Evolutionary conservation across 495 filamentous ascomycete genomes (phyloP), one percentile per base, ranked within the genome.

Genomic region (Lasiosphaeria hispida): DNA sequence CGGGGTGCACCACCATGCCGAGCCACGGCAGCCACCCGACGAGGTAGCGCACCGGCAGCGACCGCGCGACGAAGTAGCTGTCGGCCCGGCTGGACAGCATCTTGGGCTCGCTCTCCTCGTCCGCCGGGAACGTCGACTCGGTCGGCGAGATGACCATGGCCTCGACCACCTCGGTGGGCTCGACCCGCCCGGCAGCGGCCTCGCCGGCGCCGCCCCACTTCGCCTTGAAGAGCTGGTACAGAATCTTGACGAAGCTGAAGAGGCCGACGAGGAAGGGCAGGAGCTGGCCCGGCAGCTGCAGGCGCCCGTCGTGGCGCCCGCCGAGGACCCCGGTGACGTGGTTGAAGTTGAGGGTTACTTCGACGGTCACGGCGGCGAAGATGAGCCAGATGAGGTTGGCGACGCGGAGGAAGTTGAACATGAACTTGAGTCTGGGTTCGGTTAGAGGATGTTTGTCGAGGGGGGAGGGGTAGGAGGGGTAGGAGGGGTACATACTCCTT

Each of bases 311-410:
- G 19, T 61, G 37, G 5, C 37, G 36, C 34, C 63, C 59, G 40
- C 63, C 59, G 6, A 69, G 61, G 17, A 65, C 59, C 3, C 52
- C 39, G 15, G 51, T 19, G 13, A 67, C 53, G 53, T 65, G 52
- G 51, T 67, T 67, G 50, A 56, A 64, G 58, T 67, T 67, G 56
- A 67, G 62, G 0, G 67, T 65, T 33, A 58, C 47, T 48, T 69
- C 67, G 57, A 69, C 57, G 15, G 55, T 63, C 37, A 56, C 33
- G 37, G 55, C 55, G 1, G 60, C 67, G 50, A 59, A 67, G 59
- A 69, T 14, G 10, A 67, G 59, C 66, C 66, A 69, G 42, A 64
- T 19, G 17, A 67, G 53, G 51, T 66, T 67, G 35, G 52, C 57
- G 13, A 64, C 44, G 11, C 66, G 61, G 7, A 69, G 56, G 18